Percentiles rank a stretch among this genome's conserved stretches.
Evolutionary conservation across 441 rosid species (phyloP).

Genomic region (Corymbia citriodora): DNA sequence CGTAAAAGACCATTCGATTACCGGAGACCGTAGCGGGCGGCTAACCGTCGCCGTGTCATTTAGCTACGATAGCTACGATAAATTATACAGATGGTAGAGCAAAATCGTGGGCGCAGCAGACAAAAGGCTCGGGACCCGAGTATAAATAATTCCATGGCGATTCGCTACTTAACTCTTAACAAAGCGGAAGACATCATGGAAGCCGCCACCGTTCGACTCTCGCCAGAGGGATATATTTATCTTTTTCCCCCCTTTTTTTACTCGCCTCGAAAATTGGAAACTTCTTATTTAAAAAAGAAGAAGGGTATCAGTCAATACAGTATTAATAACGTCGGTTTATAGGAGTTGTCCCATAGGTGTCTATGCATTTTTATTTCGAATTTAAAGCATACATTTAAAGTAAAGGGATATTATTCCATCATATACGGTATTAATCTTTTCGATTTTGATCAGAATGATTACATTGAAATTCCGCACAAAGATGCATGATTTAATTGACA

Average conservation of each 20-base stretch:
- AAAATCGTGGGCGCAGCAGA: not conserved
- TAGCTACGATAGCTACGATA: not conserved
- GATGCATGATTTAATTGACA: accelerated
- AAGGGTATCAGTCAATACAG: not conserved
- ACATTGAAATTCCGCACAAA: not conserved
- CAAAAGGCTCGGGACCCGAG: not conserved
- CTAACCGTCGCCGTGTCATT: not conserved
- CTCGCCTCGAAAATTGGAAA: not conserved
- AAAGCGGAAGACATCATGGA: not conserved
- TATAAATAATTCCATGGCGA: not conserved
- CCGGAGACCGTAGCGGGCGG: not conserved
- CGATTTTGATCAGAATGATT: accelerated
- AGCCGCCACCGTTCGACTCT: not conserved
- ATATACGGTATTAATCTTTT: not conserved
- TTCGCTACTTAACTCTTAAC: not conserved
- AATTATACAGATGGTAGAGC: not conserved
- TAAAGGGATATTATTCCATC: accelerated
- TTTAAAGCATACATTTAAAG: not conserved
- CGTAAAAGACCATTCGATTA: not conserved
- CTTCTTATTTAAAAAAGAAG: not conserved
- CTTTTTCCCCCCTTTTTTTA: not conserved
- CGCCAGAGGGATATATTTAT: not conserved
- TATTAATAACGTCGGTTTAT: not conserved
- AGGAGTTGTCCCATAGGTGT: not conserved
- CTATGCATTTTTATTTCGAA: not conserved